phyloP scores from a whole-genome alignment of 495 filamentous ascomycete genomes.

The Oidiodendron maius region DNA sequence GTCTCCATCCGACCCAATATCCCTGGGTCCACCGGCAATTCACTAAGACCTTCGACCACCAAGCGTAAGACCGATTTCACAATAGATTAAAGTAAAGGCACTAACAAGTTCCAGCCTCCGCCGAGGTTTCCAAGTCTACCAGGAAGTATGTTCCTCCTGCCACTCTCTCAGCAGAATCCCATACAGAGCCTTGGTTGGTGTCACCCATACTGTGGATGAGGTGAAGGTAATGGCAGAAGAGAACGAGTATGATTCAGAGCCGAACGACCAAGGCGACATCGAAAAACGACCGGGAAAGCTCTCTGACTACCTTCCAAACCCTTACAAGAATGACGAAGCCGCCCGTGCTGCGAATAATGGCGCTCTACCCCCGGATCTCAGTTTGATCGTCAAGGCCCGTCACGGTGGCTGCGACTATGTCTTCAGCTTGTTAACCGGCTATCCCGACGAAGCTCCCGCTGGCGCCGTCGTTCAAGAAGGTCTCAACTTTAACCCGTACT shows the following conservation, averaged over 20 bases:
- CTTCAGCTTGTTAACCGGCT: constrained; percentile 95
- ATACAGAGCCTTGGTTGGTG: constrained; percentile 88
- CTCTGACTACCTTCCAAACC: constrained; percentile 89
- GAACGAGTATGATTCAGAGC: constrained; percentile 97
- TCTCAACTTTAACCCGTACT: constrained; percentile 99
- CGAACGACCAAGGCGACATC: constrained; percentile 96
- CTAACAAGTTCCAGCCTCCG: constrained; percentile 61
- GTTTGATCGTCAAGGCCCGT: constrained; percentile 93
- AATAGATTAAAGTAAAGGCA: constrained; percentile 15
- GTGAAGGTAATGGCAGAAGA: constrained; percentile 95
- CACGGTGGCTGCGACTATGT: constrained; percentile 99
- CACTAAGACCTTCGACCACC: constrained; percentile 93
- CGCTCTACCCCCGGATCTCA: constrained; percentile 94
- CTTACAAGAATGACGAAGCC: constrained; percentile 98
- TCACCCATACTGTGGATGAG: constrained; percentile 91
- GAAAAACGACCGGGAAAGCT: constrained; percentile 98
- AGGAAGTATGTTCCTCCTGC: constrained; percentile 95
- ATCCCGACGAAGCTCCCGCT: constrained; percentile 92
- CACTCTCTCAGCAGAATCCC: constrained; percentile 93
- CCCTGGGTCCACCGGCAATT: constrained; percentile 92
- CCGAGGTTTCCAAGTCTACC: constrained; percentile 99
- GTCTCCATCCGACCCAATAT: constrained; percentile 85
- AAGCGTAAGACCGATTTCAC: constrained; percentile 59
- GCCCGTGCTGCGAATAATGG: constrained; percentile 97
- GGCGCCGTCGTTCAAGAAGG: constrained; percentile 75